Percentiles rank a stretch among this genome's conserved stretches.
Conservation (phyloP, 225 moss, liverwort and hornwort genomes). For the Marchantia polymorpha region DNA sequence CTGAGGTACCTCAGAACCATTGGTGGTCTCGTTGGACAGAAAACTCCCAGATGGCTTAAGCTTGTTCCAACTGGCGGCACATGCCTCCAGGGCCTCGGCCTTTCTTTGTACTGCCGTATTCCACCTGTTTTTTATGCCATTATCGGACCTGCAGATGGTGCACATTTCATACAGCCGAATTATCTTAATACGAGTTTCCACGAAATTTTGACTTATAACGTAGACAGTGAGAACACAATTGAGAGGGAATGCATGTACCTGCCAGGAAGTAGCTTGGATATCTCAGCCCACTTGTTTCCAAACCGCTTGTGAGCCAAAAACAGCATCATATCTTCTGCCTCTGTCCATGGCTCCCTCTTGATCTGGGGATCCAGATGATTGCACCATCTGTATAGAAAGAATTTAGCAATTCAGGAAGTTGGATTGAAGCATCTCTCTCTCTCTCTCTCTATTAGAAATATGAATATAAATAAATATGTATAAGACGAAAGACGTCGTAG, state of each 20-base stretch:
- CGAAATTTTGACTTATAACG: not conserved
- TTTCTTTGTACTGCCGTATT: conserved; percentile 41
- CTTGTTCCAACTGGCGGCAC: conserved; percentile 1
- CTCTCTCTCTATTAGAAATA: too few relatives aligned
- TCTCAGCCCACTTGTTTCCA: conserved; percentile 51
- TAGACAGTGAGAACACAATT: not conserved
- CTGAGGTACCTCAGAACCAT: too few relatives aligned
- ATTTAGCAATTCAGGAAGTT: too few relatives aligned
- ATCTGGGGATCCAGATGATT: conserved; percentile 49
- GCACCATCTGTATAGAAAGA: conserved; percentile 32
- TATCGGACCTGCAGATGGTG: conserved; percentile 37
- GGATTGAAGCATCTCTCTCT: too few relatives aligned
- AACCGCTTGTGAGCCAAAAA: conserved; percentile 27
- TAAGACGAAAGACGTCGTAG: too few relatives aligned
- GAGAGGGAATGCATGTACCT: conserved; percentile 20
- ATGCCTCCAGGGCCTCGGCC: conserved; percentile 19
- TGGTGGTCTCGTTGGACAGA: too few relatives aligned
- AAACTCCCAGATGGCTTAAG: too few relatives aligned
- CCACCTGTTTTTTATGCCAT: conserved; percentile 47
- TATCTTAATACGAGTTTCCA: not conserved
- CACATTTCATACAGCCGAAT: not conserved
- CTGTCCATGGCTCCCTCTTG: conserved; percentile 39
- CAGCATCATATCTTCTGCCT: conserved; percentile 38
- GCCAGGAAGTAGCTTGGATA: conserved; percentile 46
- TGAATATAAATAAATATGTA: too few relatives aligned